phyloP scores from a whole-genome alignment of 2,329 filamentous ascomycete genomes.

The Xylariaceae sp. region DNA sequence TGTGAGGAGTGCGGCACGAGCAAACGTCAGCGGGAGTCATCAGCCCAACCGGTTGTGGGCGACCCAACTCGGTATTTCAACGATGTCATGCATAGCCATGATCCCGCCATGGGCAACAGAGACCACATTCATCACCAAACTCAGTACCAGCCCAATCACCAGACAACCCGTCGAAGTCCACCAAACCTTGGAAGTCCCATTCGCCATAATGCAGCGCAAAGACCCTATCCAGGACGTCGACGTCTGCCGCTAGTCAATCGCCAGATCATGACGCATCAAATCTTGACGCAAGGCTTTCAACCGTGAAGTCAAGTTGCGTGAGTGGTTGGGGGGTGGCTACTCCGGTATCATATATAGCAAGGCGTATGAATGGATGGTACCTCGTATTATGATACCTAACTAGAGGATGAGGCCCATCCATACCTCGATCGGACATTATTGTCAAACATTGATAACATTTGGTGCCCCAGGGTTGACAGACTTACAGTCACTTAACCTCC shows the following conservation, averaged over 20 bases:
- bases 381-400: neutral
- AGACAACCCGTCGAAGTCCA: constrained; percentile 11
- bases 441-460: constrained; percentile 14
- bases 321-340: neutral
- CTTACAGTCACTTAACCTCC: neutral
- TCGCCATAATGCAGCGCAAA: constrained; percentile 17
- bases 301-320: constrained; percentile 14
- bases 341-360: neutral
- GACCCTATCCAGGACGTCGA: constrained; percentile 24
- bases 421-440: constrained; percentile 1
- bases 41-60: constrained; percentile 19
- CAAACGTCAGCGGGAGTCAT: constrained; percentile 24
- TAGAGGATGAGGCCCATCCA: neutral
- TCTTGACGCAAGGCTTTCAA: constrained; percentile 29
- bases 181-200: constrained; percentile 15
- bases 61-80: constrained; percentile 32
- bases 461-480: neutral
- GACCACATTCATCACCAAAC: constrained; percentile 16
- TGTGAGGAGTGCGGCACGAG: constrained; percentile 32
- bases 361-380: neutral
- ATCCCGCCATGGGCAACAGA: constrained; percentile 4
- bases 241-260: constrained; percentile 28
- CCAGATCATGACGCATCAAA: constrained; percentile 31
- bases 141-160: constrained; percentile 9
- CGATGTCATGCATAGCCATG: constrained; percentile 22